Percentiles rank a stretch among this genome's conserved stretches.
These are phyloP conservation scores for Quercus parvula DNA, from an alignment of 306 rosid genomes.

Conservation along the genomic window DNA sequence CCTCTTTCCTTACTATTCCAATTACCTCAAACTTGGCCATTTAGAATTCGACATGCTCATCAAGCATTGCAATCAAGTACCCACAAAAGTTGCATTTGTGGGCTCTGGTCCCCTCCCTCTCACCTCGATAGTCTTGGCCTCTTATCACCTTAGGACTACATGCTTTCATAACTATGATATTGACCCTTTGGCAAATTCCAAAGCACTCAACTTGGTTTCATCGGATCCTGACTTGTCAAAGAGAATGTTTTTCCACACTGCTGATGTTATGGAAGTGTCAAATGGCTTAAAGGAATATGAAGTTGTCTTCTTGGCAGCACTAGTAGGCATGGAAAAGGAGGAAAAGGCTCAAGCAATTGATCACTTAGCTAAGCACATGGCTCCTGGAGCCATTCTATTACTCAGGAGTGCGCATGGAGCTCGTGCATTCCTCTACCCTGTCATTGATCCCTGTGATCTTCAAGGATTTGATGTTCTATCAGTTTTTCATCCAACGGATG, in stretches of 20 bases:
- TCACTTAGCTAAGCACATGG: conserved; percentile 63
- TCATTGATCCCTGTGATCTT: conserved; percentile 61
- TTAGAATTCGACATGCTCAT: conserved; percentile 64
- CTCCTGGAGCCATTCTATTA: conserved; percentile 62
- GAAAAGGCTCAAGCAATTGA: conserved; percentile 46
- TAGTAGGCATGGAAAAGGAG: conserved; percentile 71
- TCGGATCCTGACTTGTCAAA: conserved; percentile 53
- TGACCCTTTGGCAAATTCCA: conserved; percentile 59
- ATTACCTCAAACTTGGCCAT: conserved; percentile 68
- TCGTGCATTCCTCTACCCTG: conserved; percentile 78
- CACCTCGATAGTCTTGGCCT: conserved; percentile 71
- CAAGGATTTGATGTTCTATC: conserved; percentile 69
- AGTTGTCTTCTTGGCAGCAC: conserved; percentile 77
- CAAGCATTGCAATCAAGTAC: conserved; percentile 38
- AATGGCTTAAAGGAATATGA: conserved; percentile 47
- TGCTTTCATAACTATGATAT: conserved; percentile 71
- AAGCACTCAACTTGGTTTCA: conserved; percentile 48
- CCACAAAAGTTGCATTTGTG: conserved; percentile 55
- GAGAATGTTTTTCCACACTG: conserved; percentile 67
- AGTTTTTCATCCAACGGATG: conserved; percentile 75
- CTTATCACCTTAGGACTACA: conserved; percentile 52
- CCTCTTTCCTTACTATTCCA: conserved; percentile 69
- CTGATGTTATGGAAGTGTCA: conserved; percentile 50
- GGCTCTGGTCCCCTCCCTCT: conserved; percentile 92
- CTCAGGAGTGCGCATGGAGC: conserved; percentile 89